These are phyloP conservation scores for Trichoderma orchidacearum DNA, from an alignment of 495 filamentous ascomycete genomes.

Conservation along the genomic window DNA sequence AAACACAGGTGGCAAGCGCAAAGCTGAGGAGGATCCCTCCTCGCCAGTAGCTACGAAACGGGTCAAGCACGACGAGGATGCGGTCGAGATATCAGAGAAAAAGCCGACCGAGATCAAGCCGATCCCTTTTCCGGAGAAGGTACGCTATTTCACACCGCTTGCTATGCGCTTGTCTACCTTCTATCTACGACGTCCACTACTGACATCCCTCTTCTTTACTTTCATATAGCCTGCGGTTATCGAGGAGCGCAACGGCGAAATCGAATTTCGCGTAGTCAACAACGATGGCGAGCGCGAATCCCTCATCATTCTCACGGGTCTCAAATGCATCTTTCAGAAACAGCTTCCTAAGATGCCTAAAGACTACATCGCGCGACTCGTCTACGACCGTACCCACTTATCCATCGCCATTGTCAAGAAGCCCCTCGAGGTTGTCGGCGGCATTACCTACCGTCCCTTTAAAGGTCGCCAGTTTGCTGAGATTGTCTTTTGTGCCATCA, in stretches of 20 bases:
- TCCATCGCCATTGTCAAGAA: constrained; percentile 97
- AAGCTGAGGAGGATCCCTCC: constrained; percentile 57
- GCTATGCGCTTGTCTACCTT: too few species aligned
- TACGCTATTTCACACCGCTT: too few species aligned
- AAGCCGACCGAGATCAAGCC: constrained; percentile 34
- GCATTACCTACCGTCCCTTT: constrained; percentile 95
- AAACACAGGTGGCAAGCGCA: constrained; percentile 57
- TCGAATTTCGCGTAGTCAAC: constrained; percentile 96
- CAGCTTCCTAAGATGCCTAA: constrained; percentile 98
- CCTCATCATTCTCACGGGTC: constrained; percentile 83
- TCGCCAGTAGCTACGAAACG: constrained; percentile 51
- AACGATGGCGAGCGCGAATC: constrained; percentile 83
- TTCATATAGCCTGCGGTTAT: constrained; percentile 61
- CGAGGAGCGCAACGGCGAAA: constrained; percentile 89
- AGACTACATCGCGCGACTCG: constrained; percentile 92
- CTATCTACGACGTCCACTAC: too few species aligned
- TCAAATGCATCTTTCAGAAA: constrained; percentile 98
- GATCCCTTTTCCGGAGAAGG: constrained; percentile 79
- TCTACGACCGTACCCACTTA: constrained; percentile 92
- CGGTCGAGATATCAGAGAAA: constrained; percentile 31
- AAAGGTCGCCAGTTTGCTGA: constrained; percentile 88
- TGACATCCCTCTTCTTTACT: not conserved
- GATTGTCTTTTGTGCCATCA: constrained; percentile 97
- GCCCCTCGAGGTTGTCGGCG: constrained; percentile 85
- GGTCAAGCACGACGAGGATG: constrained; percentile 42